These are phyloP conservation scores for Geum urbanum DNA, from an alignment of 306 rosid genomes.

Conservation along the genomic window DNA sequence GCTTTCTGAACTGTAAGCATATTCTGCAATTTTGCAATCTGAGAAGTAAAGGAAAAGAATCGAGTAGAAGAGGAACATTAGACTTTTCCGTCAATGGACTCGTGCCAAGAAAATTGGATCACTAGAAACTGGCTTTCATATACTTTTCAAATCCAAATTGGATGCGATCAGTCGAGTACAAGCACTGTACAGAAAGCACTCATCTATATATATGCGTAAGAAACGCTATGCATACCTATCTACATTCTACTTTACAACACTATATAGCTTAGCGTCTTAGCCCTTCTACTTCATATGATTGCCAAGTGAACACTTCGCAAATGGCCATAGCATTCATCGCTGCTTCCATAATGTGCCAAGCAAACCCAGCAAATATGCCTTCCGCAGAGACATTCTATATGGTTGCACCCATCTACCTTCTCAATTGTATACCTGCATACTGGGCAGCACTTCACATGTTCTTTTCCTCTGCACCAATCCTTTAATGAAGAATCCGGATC, in stretches of 20 bases:
- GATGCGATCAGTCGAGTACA: constrained; percentile 1
- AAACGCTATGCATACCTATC: neutral
- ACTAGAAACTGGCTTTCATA: neutral
- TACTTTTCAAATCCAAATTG: constrained; percentile 1
- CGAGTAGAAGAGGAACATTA: neutral
- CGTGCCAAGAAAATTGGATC: neutral
- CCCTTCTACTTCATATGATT: constrained; percentile 32
- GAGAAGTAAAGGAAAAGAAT: neutral
- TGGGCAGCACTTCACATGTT: constrained; percentile 68
- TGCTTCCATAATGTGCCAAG: constrained; percentile 44
- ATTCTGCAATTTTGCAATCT: neutral
- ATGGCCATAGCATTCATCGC: constrained; percentile 76
- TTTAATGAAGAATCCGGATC: constrained; percentile 81
- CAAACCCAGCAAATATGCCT: constrained; percentile 93
- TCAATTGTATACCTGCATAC: constrained; percentile 65
- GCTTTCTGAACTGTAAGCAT: neutral
- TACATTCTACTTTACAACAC: constrained; percentile 3
- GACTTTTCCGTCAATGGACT: neutral
- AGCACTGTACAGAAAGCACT: neutral
- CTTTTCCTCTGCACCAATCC: constrained; percentile 78
- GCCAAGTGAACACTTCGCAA: constrained; percentile 59
- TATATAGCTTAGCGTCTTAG: constrained; percentile 3
- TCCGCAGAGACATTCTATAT: constrained; percentile 78
- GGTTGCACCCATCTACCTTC: constrained; percentile 92
- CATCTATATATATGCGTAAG: constrained; percentile 2